phyloP scores from a whole-genome alignment of 2,329 filamentous ascomycete species.

The Diaporthe ilicicola region DNA sequence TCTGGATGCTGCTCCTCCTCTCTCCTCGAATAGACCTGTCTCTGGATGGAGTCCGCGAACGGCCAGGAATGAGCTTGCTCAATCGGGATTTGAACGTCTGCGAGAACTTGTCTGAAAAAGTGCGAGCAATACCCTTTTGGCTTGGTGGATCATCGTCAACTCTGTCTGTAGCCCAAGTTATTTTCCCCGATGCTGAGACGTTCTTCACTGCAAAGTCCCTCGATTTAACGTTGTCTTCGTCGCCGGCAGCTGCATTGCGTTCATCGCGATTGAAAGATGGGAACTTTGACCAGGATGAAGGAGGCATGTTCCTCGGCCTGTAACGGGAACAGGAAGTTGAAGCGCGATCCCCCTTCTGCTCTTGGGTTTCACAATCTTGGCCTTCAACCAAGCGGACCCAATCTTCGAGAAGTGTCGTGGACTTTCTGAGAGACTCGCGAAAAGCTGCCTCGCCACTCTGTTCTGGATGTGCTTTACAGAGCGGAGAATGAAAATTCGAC shows the following conservation, averaged over 20 bases:
- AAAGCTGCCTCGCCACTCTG: conserved; percentile 11
- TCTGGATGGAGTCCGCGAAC: conserved; percentile 21
- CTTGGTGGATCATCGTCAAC: neutral
- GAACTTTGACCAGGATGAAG: conserved; percentile 46
- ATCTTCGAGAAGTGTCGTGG: conserved; percentile 16
- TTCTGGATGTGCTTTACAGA: neutral
- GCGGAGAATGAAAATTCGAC: conserved; percentile 21
- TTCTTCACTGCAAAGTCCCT: conserved; percentile 43
- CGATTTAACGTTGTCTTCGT: conserved; percentile 38
- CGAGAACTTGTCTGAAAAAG: conserved; percentile 43
- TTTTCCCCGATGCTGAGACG: conserved; percentile 34
- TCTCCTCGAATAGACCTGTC: conserved; percentile 24
- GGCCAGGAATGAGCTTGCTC: conserved; percentile 38
- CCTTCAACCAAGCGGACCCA: conserved; percentile 19
- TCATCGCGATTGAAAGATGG: conserved; percentile 43
- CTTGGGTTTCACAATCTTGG: conserved; percentile 18
- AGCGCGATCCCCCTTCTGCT: neutral
- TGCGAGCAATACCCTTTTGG: conserved; percentile 33
- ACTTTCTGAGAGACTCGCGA: conserved; percentile 11
- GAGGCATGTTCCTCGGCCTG: conserved; percentile 25
- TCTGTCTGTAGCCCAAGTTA: conserved; percentile 41
- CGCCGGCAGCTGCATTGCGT: conserved; percentile 38
- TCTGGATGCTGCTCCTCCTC: conserved; percentile 30
- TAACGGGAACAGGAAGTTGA: neutral
- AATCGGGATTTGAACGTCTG: conserved; percentile 41